phyloP scores from a whole-genome alignment of 2,329 filamentous ascomycete species.

The Decorospora gaudefroyi region DNA sequence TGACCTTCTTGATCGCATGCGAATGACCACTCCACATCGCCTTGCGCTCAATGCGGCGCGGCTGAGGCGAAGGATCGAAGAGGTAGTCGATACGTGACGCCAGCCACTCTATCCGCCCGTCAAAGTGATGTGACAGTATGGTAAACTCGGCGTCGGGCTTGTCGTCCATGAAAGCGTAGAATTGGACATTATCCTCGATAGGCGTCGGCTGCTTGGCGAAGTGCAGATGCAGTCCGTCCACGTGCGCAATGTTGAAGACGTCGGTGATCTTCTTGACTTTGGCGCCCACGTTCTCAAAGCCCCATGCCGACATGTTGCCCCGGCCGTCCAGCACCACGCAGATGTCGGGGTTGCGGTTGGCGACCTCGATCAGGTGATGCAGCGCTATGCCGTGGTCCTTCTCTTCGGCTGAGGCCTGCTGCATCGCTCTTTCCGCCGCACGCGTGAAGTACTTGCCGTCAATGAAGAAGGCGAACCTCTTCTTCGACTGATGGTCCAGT shows the following conservation, averaged over 20 bases:
- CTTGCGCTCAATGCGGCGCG: slow-evolving; percentile 63
- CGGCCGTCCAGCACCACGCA: slow-evolving; percentile 82
- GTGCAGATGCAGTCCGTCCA: slow-evolving; percentile 60
- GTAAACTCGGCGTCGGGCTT: slow-evolving; percentile 66
- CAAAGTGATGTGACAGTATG: slow-evolving; percentile 80
- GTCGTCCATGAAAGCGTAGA: slow-evolving; percentile 72
- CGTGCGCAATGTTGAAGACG: slow-evolving; percentile 85
- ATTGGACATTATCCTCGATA: slow-evolving; percentile 64
- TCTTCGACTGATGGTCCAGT: slow-evolving; percentile 47
- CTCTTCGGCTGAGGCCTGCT: slow-evolving; percentile 61
- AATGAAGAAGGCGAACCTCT: slow-evolving; percentile 77
- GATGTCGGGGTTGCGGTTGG: slow-evolving; percentile 83
- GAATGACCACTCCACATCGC: slow-evolving; percentile 85
- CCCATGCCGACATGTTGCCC: slow-evolving; percentile 90
- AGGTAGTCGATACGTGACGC: slow-evolving; percentile 77
- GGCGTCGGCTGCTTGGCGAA: slow-evolving; percentile 42
- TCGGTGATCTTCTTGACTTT: slow-evolving; percentile 67
- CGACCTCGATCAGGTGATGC: slow-evolving; percentile 82
- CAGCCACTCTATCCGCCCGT: slow-evolving; percentile 82
- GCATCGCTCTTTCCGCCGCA: slow-evolving; percentile 76
- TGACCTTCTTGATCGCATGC: slow-evolving; percentile 78
- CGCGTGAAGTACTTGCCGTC: slow-evolving; percentile 78
- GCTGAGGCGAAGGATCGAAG: slow-evolving; percentile 69
- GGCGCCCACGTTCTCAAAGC: slow-evolving; percentile 80
- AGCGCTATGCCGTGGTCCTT: slow-evolving; percentile 71